A percentile compares a stretch with the other conserved stretches of the same genome.
Conservation (phyloP, 176 grass and related monocot species). For the Melocanna baccifera region DNA sequence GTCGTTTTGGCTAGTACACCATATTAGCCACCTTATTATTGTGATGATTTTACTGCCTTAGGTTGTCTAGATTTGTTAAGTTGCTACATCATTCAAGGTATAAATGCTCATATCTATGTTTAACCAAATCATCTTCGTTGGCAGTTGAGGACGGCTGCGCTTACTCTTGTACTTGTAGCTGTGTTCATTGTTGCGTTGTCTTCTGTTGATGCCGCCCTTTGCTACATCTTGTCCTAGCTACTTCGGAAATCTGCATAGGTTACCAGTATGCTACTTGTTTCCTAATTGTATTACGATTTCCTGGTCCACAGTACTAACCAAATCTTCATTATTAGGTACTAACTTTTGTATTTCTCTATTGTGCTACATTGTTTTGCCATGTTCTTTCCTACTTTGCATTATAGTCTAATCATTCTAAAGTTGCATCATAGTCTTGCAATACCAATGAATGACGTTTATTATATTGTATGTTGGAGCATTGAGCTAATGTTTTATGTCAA, state of each 20-base stretch:
- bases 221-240: conserved; percentile 71
- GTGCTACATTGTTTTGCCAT: no score
- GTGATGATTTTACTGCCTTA: conserved; percentile 1
- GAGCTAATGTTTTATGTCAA: no score
- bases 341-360: no score
- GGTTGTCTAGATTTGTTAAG: background rate
- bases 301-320: background rate
- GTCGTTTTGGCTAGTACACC: background rate
- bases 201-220: conserved; percentile 73
- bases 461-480: no score
- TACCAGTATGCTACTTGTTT: conserved; percentile 35
- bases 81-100: background rate
- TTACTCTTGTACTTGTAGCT: conserved; percentile 76
- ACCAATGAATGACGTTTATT: no score
- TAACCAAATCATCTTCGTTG: conserved; percentile 22
- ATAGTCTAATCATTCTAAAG: no score
- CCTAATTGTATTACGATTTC: conserved; percentile 1
- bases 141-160: conserved; percentile 71
- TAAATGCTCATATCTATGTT: background rate
- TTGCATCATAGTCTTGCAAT: no score
- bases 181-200: conserved; percentile 80
- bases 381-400: no score
- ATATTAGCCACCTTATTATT: background rate
- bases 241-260: conserved; percentile 69
- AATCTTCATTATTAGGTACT: no score